Evolutionary conservation across 768 basidiomycete genomes (phyloP).

Genomic region (Auricularia sp.): DNA sequence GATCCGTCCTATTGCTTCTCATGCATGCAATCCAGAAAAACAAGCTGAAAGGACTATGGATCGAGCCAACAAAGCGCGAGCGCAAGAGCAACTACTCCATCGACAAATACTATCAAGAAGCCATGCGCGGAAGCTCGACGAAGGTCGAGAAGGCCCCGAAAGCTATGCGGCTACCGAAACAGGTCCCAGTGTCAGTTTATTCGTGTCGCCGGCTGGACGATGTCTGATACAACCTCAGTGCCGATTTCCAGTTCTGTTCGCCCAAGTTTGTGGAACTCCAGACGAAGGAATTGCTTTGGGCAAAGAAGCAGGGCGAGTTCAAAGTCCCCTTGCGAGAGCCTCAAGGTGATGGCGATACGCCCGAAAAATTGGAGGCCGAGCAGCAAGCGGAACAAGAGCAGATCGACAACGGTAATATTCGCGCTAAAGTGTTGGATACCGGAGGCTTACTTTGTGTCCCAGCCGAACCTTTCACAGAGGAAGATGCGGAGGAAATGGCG

Average conservation of each 20-base stretch:
- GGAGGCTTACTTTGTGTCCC: not conserved
- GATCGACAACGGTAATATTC: slow-evolving; percentile 66
- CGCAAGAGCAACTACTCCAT: slow-evolving; percentile 91
- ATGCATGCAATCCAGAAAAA: slow-evolving; percentile 38
- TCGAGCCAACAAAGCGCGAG: slow-evolving; percentile 84
- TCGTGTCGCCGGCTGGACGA: not conserved
- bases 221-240: slow-evolving; percentile 31
- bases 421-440: not conserved
- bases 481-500: slow-evolving; percentile 76
- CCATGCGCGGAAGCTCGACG: slow-evolving; percentile 66
- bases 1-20: too few relatives aligned
- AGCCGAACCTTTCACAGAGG: slow-evolving; percentile 89
- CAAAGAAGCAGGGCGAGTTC: not conserved
- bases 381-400: slow-evolving; percentile 67
- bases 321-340: slow-evolving; percentile 45
- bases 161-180: slow-evolving; percentile 77
- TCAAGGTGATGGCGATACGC: slow-evolving; percentile 60
- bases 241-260: slow-evolving; percentile 97
- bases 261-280: slow-evolving; percentile 69
- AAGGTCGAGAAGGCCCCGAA: slow-evolving; percentile 78
- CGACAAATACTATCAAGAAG: slow-evolving; percentile 91
- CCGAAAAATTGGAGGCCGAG: slow-evolving; percentile 79
- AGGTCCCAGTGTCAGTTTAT: slow-evolving; percentile 60
- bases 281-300: slow-evolving; percentile 27
- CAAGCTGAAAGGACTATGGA: slow-evolving; percentile 59